phyloP scores from a whole-genome alignment of 1,139 yeast genomes.

The Suzukiozyma palmioleophila region DNA sequence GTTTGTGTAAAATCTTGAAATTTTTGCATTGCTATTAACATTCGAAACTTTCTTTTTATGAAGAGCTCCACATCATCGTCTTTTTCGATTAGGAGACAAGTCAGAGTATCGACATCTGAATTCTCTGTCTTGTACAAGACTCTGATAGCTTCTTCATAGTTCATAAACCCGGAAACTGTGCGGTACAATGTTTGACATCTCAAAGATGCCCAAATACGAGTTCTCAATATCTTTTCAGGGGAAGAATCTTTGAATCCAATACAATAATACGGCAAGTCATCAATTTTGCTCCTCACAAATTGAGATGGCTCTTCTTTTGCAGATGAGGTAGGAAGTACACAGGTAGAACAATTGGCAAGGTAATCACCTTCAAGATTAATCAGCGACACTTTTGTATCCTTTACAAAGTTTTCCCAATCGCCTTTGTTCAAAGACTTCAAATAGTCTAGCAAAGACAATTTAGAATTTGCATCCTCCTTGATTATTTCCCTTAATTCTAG shows the following conservation, averaged over 20 bases:
- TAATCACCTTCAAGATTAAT: slow-evolving; percentile 6
- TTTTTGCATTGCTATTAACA: slow-evolving; percentile 72
- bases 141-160: slow-evolving; percentile 64
- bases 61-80: slow-evolving; percentile 46
- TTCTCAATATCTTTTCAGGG: slow-evolving; percentile 58
- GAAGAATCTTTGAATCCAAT: slow-evolving; percentile 66
- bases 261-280: slow-evolving; percentile 65
- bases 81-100: slow-evolving; percentile 21
- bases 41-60: slow-evolving; percentile 58
- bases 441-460: slow-evolving; percentile 69
- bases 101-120: slow-evolving; percentile 31
- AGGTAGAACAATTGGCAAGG: not conserved
- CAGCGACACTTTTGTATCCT: slow-evolving; percentile 48
- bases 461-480: slow-evolving; percentile 53
- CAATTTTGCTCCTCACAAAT: slow-evolving; percentile 33
- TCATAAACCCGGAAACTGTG: slow-evolving; percentile 74
- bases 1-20: slow-evolving; percentile 45
- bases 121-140: slow-evolving; percentile 63
- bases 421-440: slow-evolving; percentile 61
- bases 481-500: slow-evolving; percentile 64
- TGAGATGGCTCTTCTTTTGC: slow-evolving; percentile 12
- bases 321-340: not conserved
- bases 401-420: slow-evolving; percentile 78
- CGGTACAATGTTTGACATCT: slow-evolving; percentile 76
- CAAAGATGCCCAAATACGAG: slow-evolving; percentile 79